Base-by-base conservation (phyloP, 306 rosid genomes). In the Pyrus betulifolia region DNA sequence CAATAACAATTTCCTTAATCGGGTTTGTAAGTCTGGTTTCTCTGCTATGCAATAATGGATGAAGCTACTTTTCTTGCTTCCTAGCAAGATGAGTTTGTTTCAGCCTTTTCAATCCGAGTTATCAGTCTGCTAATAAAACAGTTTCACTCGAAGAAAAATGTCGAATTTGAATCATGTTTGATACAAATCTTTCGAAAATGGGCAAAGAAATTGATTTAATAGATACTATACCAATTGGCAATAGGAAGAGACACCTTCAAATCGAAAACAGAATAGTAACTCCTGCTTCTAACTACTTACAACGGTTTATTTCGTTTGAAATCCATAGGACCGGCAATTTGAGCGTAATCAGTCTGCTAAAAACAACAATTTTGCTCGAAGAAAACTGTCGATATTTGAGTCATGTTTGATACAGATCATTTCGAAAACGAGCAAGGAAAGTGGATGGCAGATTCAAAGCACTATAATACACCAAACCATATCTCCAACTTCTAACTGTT, bases 61-160 rank as follows among this genome's bases (percentile, higher is more conserved):
- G 10, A 25, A 62, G 67, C 67, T 22, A 33, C 6, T 35, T 55
- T 45, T 58, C 76, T 73, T 73, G 77, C 69, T 58, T 66, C 65
- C 69, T 74, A 61, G 70, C 59, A 45, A 28, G 78, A 61, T 62
- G 46, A 62, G 22, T 23, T 40, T 42, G 69, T 73, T 73, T 58
- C 76, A 59, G 15, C 58, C 49, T 31, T 30, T 2, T 21, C 18
- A 60, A 58, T 58, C 63, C 22, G 63, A 58, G 4, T 54, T 6
- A 8, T 54, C 45, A 42, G 45, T 49, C 55, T 49, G 55, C 21
- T 15, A 15, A 49, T 49, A 49, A 49, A 49, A 49, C 55, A 13
- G 17, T 49, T 49, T 49, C 55, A 15, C 55, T 49, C 19, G 7
- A 49, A 49, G 3, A 15, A 4, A 14, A 49, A 18, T 5, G 55